These are phyloP conservation scores for Mycena alexandri DNA, from an alignment of 768 basidiomycete species.

Conservation along the genomic window DNA sequence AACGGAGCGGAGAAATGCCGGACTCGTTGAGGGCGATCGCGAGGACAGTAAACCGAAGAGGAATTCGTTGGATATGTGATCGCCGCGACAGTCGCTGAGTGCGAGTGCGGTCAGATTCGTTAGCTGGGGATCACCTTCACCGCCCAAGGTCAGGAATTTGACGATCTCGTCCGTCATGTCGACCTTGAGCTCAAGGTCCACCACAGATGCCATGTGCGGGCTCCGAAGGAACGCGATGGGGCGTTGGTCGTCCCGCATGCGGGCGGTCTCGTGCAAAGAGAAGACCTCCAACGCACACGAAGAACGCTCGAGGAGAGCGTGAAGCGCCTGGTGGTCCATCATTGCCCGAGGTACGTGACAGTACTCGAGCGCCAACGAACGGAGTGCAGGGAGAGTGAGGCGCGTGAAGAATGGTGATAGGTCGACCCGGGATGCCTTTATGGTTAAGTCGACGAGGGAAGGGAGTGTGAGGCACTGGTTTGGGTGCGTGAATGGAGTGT, in stretches of 20 bases:
- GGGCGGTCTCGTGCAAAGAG: conserved; percentile 28
- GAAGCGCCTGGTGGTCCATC: conserved; percentile 23
- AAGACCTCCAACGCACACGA: conserved; percentile 15
- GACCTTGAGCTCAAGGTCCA: conserved; percentile 26
- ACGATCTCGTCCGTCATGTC: conserved; percentile 28
- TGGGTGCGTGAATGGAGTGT: conserved; percentile 17
- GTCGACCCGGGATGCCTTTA: conserved; percentile 29
- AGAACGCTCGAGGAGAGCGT: conserved; percentile 29
- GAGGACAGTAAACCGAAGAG: conserved; percentile 19
- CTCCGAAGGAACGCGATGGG: conserved; percentile 24
- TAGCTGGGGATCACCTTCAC: background rate
- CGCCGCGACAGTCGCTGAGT: conserved; percentile 26
- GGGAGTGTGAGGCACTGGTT: conserved; percentile 28
- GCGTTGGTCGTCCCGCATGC: conserved; percentile 20
- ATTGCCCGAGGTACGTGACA: conserved; percentile 22
- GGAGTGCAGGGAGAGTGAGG: conserved; percentile 31
- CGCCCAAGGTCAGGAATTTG: conserved; percentile 17
- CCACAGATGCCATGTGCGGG: conserved; percentile 20
- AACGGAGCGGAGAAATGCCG: conserved; percentile 4
- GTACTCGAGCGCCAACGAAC: conserved; percentile 28
- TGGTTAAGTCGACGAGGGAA: conserved; percentile 19
- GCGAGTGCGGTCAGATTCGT: conserved; percentile 19
- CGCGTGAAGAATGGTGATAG: conserved; percentile 27
- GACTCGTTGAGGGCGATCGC: background rate
- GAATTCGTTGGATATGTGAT: conserved; percentile 26